phyloP scores from a whole-genome alignment of 768 basidiomycete genomes.

The Glaciozyma antarctica region DNA sequence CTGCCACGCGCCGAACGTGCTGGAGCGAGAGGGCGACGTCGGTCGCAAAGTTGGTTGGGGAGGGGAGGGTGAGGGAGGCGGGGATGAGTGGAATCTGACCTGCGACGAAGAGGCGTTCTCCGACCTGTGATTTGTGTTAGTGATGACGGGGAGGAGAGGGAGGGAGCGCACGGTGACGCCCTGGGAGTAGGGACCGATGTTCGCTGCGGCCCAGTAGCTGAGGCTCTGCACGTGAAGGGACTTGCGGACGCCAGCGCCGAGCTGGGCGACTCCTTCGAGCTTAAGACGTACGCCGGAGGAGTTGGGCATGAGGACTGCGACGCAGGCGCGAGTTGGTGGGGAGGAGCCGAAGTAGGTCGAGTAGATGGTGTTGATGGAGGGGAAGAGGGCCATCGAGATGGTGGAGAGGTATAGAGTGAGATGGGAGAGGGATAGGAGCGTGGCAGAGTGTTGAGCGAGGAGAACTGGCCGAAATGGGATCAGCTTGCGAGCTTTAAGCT shows the following conservation, averaged over 20 bases:
- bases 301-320: constrained; percentile 60
- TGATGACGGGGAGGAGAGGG: not conserved
- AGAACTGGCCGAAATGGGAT: constrained; percentile 43
- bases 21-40: constrained; percentile 71
- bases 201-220: constrained; percentile 98
- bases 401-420: constrained; percentile 64
- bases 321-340: constrained; percentile 90
- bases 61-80: constrained; percentile 56
- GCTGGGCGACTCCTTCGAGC: constrained; percentile 74
- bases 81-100: constrained; percentile 93
- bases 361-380: constrained; percentile 67
- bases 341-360: constrained; percentile 73
- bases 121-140: constrained; percentile 43
- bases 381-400: constrained; percentile 65
- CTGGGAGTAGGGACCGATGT: constrained; percentile 97
- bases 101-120: constrained; percentile 71
- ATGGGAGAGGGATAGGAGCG: constrained; percentile 55
- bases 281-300: constrained; percentile 45
- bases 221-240: constrained; percentile 88
- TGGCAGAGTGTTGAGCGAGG: constrained; percentile 48
- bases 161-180: constrained; percentile 58
- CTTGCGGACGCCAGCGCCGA: constrained; percentile 44
- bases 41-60: constrained; percentile 45
- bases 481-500: not conserved
- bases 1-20: constrained; percentile 61